Evolutionary conservation across 768 basidiomycete species (phyloP), one percentile per base, ranked within the genome.

Genomic region (Tulasnella sp.): DNA sequence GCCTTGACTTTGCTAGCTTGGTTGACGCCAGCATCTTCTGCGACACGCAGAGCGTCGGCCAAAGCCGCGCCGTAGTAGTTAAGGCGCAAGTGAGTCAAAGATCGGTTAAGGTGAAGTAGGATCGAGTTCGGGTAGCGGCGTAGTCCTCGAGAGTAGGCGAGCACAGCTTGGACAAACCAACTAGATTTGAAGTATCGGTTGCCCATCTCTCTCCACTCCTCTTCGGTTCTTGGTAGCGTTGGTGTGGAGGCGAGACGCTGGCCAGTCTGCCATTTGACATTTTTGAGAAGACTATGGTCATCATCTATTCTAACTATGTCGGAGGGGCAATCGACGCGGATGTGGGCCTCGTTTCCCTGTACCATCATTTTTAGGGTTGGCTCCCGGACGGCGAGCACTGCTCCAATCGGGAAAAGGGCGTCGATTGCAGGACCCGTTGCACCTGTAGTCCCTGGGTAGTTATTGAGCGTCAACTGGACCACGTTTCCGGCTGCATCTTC

Each of bases 51-150:
- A 13, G 67, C 67, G 56, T 73, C 72, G 17, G 50, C 41, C 7
- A 64, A 27, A 8, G 71, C 70, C 10, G 67, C 66, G 2, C 63
- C 60, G 52, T 63, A 67, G 32, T 63, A 69, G 2, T 58, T 60
- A 3, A 71, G 59, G 4, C 63, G 63, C 3, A 71, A 58, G 44
- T 67, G 68, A 1, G 65, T 61, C 47, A 68, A 65, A 2, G 71
- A 56, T 1, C 72, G 67, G 51, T 73, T 73, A 8, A 71, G 63
- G 4, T 58, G 67, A 4, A 70, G 60, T 3, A 64, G 45, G 13
- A 50, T n/a, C 3, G 64, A 56, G 21, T 58, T 34, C 11, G 66
- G 65, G 15, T 69, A 61, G 0, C 60, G 45, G 3, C 52, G 38
- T 19, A 71, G 56, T 11, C 65, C 70, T 1, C 56, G 51, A 2